Evolutionary conservation across 768 basidiomycete genomes (phyloP), one percentile per base, ranked within the genome.

Genomic region (Gloeophyllum trabeum): DNA sequence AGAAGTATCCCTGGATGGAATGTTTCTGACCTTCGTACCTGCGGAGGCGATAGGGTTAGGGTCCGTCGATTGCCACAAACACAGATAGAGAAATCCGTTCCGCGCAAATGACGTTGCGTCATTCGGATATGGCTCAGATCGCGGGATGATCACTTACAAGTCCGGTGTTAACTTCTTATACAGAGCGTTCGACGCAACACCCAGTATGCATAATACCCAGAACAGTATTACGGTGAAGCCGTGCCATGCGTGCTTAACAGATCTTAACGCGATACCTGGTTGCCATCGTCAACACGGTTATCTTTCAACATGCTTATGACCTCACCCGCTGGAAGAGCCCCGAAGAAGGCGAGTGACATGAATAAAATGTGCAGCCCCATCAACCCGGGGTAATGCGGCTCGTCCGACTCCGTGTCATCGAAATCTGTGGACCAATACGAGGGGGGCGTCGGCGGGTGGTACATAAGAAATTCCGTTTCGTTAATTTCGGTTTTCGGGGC

Each of bases 371-470:
- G 93, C 3, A 78, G 55, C 32, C 71, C 63, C 66, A 93, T 87
- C 44, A 91, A 61, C 12, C 69, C 72, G n/a, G 79, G 77, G 56
- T 81, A 72, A 26, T 76, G 69, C 20, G 61, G 47, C 23, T 64
- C 59, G 18, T 59, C 59, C 6, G 60, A 54, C 43, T 66, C 71
- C 5, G 55, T 58, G 39, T 71, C 67, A 25, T 83, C 77, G 55
- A 79, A 72, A 58, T 93, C 91, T 48, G 82, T 72, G 12, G 83
- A 79, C 59, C 77, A 89, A 59, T 90, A 94, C 2, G 88, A 90
- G 0, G 80, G 76, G 0, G 85, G 85, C 0, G 81, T 84, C 0
- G 79, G 78, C 0, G 65, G 56, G 56, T 92, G 88, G 43, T 64
- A 61, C 48, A 74, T 55, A 24, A 75, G 63, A 38, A 91, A 62